Conservation (phyloP, 805 yeast species). For the Starmerella vitae region DNA sequence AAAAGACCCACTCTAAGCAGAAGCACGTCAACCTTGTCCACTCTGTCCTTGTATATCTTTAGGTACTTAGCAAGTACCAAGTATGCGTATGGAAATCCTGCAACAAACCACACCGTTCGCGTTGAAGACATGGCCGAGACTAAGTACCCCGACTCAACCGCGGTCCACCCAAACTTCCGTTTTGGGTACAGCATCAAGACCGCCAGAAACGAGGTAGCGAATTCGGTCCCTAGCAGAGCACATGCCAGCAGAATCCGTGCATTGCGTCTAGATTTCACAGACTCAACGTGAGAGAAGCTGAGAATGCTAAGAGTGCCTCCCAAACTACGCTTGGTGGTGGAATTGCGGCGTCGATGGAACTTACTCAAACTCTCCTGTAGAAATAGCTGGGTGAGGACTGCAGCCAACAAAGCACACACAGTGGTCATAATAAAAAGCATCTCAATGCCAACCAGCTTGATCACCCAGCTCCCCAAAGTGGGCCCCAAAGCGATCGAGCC, state of each 20-base stretch:
- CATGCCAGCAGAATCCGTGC: constrained; percentile 18
- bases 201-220: constrained; percentile 12
- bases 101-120: constrained; percentile 22
- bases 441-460: constrained; percentile 12
- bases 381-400: constrained; percentile 7
- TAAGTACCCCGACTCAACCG: constrained; percentile 25
- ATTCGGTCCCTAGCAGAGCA: constrained; percentile 17
- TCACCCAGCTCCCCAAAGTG: constrained; percentile 17
- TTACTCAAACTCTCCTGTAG: constrained; percentile 18
- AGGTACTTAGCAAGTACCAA: constrained; percentile 12
- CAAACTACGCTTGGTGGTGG: constrained; percentile 10
- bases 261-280: constrained; percentile 15
- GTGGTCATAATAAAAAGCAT: constrained; percentile 11
- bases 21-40: constrained; percentile 18
- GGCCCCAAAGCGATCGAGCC: constrained; percentile 21
- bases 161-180: constrained; percentile 25
- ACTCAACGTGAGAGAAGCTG: constrained; percentile 13
- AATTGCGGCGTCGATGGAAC: constrained; percentile 14
- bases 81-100: constrained; percentile 22
- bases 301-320: constrained; percentile 8
- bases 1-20: constrained; percentile 21
- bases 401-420: constrained; percentile 5
- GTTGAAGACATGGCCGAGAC: constrained; percentile 22
- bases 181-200: constrained; percentile 23
- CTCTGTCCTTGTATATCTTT: constrained; percentile 15